phyloP scores from a whole-genome alignment of 2,329 filamentous ascomycete species.

The Colletotrichum sp. region DNA sequence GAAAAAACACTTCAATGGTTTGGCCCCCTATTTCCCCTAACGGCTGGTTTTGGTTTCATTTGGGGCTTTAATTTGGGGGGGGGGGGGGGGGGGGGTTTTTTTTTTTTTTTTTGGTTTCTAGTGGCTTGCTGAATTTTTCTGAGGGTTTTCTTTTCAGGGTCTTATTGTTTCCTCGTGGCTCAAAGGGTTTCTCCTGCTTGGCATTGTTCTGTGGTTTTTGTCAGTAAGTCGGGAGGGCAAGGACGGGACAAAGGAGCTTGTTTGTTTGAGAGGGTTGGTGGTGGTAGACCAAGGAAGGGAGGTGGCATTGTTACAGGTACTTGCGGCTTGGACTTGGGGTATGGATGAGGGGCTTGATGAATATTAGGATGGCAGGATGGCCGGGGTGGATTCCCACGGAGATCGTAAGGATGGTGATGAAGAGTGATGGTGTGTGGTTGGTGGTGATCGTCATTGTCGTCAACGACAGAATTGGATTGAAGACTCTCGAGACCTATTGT shows the following conservation, averaged over 20 bases:
- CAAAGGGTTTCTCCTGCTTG: not conserved
- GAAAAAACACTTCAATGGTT: not conserved
- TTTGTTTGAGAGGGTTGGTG: not conserved
- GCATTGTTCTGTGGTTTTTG: not conserved
- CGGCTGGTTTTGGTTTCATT: not conserved
- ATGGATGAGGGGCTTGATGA: not conserved
- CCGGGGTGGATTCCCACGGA: not conserved
- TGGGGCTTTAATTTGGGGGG: too few relatives aligned
- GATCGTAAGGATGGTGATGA: not conserved
- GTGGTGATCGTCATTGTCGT: not conserved
- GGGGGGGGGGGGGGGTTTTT: too few relatives aligned
- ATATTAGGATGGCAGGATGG: not conserved
- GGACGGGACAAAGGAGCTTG: not conserved
- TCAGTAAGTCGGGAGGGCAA: not conserved
- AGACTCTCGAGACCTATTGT: not conserved
- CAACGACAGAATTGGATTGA: not conserved
- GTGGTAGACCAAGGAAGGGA: not conserved
- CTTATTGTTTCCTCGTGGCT: not conserved
- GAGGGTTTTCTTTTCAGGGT: not conserved
- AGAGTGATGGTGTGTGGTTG: not conserved
- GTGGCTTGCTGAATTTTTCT: not conserved
- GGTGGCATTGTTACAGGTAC: not conserved
- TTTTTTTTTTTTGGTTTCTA: not conserved
- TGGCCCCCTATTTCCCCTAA: not conserved
- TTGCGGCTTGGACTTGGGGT: not conserved